Conservation (phyloP, 345 rosid genomes). For the Lepidium sativum region DNA sequence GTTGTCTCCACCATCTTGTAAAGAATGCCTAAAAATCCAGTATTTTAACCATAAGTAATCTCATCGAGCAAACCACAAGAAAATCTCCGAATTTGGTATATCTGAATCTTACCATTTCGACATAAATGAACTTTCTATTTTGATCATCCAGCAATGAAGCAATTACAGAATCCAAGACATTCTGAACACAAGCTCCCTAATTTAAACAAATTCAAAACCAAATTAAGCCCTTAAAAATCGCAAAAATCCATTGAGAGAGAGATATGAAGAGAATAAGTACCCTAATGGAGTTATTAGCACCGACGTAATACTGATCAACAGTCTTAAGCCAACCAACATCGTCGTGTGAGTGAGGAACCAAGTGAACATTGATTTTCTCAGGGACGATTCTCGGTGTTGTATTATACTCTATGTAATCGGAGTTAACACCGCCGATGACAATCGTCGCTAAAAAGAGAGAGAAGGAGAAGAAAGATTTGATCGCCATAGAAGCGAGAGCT, state of each 20-base stretch:
- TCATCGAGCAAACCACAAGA: background rate
- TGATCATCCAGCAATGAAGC: slow-evolving; percentile 70
- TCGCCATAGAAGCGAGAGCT: slow-evolving; percentile 18
- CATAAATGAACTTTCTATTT: slow-evolving; percentile 89
- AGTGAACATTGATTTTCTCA: too few species aligned
- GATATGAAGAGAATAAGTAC: slow-evolving; percentile 41
- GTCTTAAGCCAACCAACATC: slow-evolving; percentile 98
- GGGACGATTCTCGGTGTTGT: too few species aligned
- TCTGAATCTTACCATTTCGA: slow-evolving; percentile 50
- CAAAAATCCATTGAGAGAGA: background rate
- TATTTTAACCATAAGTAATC: background rate
- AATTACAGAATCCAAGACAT: slow-evolving; percentile 81
- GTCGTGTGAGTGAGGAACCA: slow-evolving; percentile 88
- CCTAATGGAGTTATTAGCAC: slow-evolving; percentile 83
- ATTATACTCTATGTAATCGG: slow-evolving; percentile 32
- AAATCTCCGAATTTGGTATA: background rate
- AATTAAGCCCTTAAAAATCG: slow-evolving; percentile 6
- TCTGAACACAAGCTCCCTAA: slow-evolving; percentile 91
- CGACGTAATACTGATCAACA: slow-evolving; percentile 90
- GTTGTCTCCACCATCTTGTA: slow-evolving; percentile 98
- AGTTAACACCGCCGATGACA: slow-evolving; percentile 20
- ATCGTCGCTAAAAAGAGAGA: slow-evolving; percentile 7
- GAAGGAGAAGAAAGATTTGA: slow-evolving; percentile 2
- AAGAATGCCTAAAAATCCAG: slow-evolving; percentile 64
- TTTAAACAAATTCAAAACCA: slow-evolving; percentile 9